Evolutionary conservation across 2,329 filamentous ascomycete species (phyloP).

Genomic region (Dothistroma pini): DNA sequence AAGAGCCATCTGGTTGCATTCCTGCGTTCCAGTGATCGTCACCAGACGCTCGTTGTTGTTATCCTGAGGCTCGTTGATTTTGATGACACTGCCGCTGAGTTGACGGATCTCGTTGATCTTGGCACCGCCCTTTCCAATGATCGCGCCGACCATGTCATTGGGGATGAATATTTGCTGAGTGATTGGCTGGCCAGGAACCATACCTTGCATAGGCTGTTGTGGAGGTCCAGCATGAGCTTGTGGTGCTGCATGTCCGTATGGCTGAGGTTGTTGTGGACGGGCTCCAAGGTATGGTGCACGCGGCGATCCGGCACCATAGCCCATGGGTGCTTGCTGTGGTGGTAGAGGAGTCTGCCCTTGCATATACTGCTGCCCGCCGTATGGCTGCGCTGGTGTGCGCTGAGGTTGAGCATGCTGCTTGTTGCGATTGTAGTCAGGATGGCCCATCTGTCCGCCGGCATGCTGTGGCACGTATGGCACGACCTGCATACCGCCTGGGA

Average conservation of each 20-base stretch:
- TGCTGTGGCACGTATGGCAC: constrained; percentile 97
- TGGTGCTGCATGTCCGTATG: constrained; percentile 58
- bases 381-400: constrained; percentile 54
- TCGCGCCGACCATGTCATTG: constrained; percentile 99
- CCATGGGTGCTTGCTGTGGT: constrained; percentile 57
- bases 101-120: constrained; percentile 99
- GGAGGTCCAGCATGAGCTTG: constrained; percentile 64
- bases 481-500: constrained; percentile 97
- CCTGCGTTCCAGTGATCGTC: constrained; percentile 94
- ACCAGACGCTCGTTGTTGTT: constrained; percentile 98
- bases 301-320: constrained; percentile 71
- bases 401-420: constrained; percentile 70
- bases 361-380: constrained; percentile 65
- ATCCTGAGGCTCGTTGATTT: constrained; percentile 99
- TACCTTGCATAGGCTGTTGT: constrained; percentile 66
- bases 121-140: constrained; percentile 95
- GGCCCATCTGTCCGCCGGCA: constrained; percentile 86
- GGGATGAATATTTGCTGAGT: constrained; percentile 99
- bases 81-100: constrained; percentile 95
- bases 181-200: constrained; percentile 75
- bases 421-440: constrained; percentile 74
- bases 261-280: constrained; percentile 69
- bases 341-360: constrained; percentile 54
- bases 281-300: constrained; percentile 72
- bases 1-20: constrained; percentile 99